Evolutionary conservation across 2,329 filamentous ascomycete genomes (phyloP).

Genomic region (Nemania serpens): DNA sequence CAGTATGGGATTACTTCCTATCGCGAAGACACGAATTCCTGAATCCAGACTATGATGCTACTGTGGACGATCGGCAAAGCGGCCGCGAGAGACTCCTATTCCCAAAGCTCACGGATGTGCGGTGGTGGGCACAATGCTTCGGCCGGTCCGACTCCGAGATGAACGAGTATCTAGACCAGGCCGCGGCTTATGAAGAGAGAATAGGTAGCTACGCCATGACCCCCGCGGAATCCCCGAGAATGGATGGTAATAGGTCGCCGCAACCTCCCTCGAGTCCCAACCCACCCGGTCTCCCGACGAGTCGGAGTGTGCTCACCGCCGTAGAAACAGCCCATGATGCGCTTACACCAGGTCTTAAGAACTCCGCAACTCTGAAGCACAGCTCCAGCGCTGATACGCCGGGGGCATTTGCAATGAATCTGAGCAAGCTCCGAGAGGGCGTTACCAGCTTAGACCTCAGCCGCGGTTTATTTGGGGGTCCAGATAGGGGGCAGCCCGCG

Average conservation of each 20-base stretch:
- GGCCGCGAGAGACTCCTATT: conserved; percentile 85
- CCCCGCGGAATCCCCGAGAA: conserved; percentile 31
- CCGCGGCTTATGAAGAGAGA: conserved; percentile 54
- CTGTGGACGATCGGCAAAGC: conserved; percentile 76
- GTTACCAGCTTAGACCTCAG: conserved; percentile 54
- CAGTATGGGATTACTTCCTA: conserved; percentile 96
- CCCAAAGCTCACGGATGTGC: conserved; percentile 74
- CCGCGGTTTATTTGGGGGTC: conserved; percentile 48
- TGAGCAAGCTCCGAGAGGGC: conserved; percentile 50
- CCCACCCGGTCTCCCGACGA: conserved; percentile 46
- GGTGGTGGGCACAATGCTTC: conserved; percentile 93
- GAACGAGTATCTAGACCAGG: conserved; percentile 71
- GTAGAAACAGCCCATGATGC: conserved; percentile 63
- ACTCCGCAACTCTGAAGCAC: conserved; percentile 46
- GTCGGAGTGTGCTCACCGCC: conserved; percentile 60
- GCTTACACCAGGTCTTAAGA: conserved; percentile 47
- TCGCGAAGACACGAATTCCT: conserved; percentile 78
- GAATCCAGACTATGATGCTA: conserved; percentile 76
- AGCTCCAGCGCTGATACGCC: conserved; percentile 53
- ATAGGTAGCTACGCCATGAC: conserved; percentile 39
- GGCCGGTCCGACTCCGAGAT: conserved; percentile 88
- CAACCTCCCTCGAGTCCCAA: conserved; percentile 43
- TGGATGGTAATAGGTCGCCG: conserved; percentile 36
- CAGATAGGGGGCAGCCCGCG: conserved; percentile 14
- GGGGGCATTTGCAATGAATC: conserved; percentile 49